Base-by-base conservation (phyloP, 129 eudicot genomes). In the Gnaphalium uliginosum region DNA sequence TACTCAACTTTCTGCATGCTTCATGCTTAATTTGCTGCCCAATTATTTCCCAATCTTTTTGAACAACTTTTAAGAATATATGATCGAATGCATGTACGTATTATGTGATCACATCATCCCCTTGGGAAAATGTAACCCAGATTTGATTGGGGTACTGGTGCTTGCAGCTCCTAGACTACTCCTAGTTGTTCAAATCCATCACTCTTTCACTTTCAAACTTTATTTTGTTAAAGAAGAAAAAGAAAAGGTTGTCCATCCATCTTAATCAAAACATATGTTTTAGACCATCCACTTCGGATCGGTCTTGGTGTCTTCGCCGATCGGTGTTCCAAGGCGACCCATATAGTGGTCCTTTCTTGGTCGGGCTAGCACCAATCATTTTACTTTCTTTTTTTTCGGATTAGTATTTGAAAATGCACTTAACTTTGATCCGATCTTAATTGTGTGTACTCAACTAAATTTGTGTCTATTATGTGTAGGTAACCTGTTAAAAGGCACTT, bases 101-200 rank as follows among this genome's bases (percentile, higher is more conserved):
- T 50, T 72, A 75, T 50, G 72, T 75, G 79, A 75, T 63, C 64
- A 64, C 62, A 75, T 51, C 71, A 41, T 24, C 60, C 77, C 17
- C 27, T 8, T 41, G 23, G 53, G 60, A 41, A 22, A 39, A 48
- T 61, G 37, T 74, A 62, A 21, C 71, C 60, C 59, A 73, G 26
- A 15, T 22, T 73, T 21, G 56, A 29, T 21, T 39, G 32, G 32
- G 32, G 39, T 43, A 43, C 35, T 69, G 23, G 14, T 48, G 17
- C 17, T 25, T 69, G 48, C 64, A 27, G 62, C 65, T 48, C 61
- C 76, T 58, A 18, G 68, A 18, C 10, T 30, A 25, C 35, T 56
- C 61, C 66, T 25, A 25, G 18, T 59, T 72, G 35, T 41, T 39
- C 51, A 30, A 62, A 74, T 62, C 63, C 33, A 75, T 56, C 48